Base-by-base conservation (phyloP, 805 yeast genomes). In the Diddensiella santjacobensis region DNA sequence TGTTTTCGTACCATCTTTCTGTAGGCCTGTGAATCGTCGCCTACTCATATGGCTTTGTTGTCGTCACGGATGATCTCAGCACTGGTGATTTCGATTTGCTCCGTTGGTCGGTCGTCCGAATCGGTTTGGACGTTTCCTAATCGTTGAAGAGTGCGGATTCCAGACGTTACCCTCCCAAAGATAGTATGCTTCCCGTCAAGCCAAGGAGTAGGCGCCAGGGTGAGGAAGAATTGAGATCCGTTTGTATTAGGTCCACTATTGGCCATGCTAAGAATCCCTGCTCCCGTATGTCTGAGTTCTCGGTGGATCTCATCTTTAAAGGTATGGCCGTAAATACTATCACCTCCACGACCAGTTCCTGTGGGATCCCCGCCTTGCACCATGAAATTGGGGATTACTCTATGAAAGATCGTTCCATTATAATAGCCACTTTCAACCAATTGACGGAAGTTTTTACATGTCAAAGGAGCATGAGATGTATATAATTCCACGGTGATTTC, bases 151-250 rank as follows among this genome's bases (percentile, higher is more conserved):
- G 83, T 75, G 20, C 48, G 44, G 47, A 62, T 42, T 4, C 66
- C 66, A 3, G 55, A 47, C 17, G 38, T 44, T 4, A 89, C 89
- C 63, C 84, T 79, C 51, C 96, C 96, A 64, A 89, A 89, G 2
- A 89, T 96, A 48, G 87, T 95, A 63, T 89, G 96, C 61, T 88
- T 88, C 4, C 89, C 90, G 62, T 88, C 87, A 58, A 88, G 75
- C 68, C 88, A 96, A 6, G 96, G 95, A 2, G 96, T 87, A 38
- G 86, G 81, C 2, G 81, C 91, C 4, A 95, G 84, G 19, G 96
- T 88, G 58, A 88, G 80, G 67, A 88, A 88, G 58, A 85, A 89
- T 66, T 88, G 96, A 1, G 95, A 85, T 0, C 96, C 96, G 62
- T 88, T 88, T 41, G 96, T 88, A 61, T 82, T 79, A 49, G 93